These are phyloP conservation scores for Lachnellula cervina DNA, from an alignment of 2,329 filamentous ascomycete species.

Conservation along the genomic window DNA sequence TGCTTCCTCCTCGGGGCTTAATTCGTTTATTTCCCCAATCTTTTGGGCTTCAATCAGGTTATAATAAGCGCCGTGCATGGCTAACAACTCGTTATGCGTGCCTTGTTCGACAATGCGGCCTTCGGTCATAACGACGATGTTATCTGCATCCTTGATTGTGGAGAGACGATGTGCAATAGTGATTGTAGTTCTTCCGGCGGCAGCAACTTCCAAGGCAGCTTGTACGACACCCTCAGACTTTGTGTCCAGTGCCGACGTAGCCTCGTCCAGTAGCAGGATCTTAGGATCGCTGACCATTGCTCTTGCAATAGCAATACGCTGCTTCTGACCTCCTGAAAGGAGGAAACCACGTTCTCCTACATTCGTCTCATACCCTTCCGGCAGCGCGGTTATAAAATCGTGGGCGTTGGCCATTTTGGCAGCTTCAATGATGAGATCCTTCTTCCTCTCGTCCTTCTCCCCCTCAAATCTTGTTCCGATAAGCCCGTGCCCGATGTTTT, in stretches of 20 bases:
- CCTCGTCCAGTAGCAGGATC: constrained; percentile 89
- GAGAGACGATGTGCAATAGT: constrained; percentile 93
- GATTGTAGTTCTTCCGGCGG: constrained; percentile 86
- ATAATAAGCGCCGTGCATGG: constrained; percentile 67
- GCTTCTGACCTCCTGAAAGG: constrained; percentile 91
- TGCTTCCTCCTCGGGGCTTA: constrained; percentile 47
- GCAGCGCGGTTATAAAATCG: constrained; percentile 77
- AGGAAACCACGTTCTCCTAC: constrained; percentile 95
- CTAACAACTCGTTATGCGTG: constrained; percentile 74
- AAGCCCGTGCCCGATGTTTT: constrained; percentile 86
- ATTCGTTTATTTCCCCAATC: constrained; percentile 59
- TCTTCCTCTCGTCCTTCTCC: constrained; percentile 61
- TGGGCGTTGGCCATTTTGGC: constrained; percentile 91
- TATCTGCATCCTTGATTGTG: constrained; percentile 90
- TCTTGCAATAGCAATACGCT: constrained; percentile 90
- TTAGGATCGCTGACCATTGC: constrained; percentile 89
- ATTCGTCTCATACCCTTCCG: constrained; percentile 86
- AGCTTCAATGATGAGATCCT: constrained; percentile 69
- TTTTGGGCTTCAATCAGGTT: constrained; percentile 85
- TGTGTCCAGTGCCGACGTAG: constrained; percentile 88
- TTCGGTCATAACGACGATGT: constrained; percentile 87
- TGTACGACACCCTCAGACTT: constrained; percentile 94
- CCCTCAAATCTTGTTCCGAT: constrained; percentile 76
- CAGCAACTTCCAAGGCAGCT: constrained; percentile 80
- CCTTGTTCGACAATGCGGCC: constrained; percentile 92